phyloP scores from a whole-genome alignment of 2,329 filamentous ascomycete genomes.

The Fusarium newnesense region DNA sequence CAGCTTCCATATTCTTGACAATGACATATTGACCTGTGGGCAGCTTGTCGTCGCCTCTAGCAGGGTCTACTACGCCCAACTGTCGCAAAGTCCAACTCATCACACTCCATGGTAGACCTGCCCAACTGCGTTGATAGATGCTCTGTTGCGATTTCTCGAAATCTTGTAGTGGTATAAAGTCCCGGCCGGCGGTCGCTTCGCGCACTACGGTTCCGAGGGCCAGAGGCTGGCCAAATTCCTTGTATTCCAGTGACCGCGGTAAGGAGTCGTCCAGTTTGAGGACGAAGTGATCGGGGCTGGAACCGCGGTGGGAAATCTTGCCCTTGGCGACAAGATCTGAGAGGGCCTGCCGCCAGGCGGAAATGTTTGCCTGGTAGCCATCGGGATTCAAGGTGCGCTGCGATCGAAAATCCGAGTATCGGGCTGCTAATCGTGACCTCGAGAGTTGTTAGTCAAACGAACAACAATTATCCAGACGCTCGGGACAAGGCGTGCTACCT shows the following conservation, averaged over 20 bases:
- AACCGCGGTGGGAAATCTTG: slow-evolving; percentile 54
- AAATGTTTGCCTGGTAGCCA: slow-evolving; percentile 82
- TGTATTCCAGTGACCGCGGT: slow-evolving; percentile 75
- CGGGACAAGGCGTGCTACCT: slow-evolving; percentile 52
- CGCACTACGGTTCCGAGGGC: slow-evolving; percentile 80
- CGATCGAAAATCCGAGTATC: slow-evolving; percentile 86
- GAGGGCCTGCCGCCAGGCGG: slow-evolving; percentile 81
- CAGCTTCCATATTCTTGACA: slow-evolving; percentile 69
- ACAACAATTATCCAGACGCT: not conserved
- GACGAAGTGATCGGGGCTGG: slow-evolving; percentile 59
- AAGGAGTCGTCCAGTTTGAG: slow-evolving; percentile 71
- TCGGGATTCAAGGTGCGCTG: slow-evolving; percentile 84
- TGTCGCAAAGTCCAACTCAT: slow-evolving; percentile 80
- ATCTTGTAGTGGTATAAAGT: slow-evolving; percentile 75
- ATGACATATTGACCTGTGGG: slow-evolving; percentile 73
- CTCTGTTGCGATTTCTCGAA: slow-evolving; percentile 75
- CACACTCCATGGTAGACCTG: slow-evolving; percentile 75
- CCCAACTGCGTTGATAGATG: slow-evolving; percentile 77
- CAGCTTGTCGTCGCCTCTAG: slow-evolving; percentile 63
- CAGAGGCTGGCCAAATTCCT: slow-evolving; percentile 82
- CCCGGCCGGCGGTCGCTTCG: slow-evolving; percentile 76
- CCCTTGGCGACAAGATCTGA: slow-evolving; percentile 75
- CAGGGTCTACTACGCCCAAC: slow-evolving; percentile 68
- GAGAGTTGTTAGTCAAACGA: not conserved
- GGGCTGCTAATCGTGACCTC: slow-evolving; percentile 81